A percentile compares a stretch with the other conserved stretches of the same genome.
Conservation (phyloP, 345 rosid species). For the Hibiscus trionum region DNA sequence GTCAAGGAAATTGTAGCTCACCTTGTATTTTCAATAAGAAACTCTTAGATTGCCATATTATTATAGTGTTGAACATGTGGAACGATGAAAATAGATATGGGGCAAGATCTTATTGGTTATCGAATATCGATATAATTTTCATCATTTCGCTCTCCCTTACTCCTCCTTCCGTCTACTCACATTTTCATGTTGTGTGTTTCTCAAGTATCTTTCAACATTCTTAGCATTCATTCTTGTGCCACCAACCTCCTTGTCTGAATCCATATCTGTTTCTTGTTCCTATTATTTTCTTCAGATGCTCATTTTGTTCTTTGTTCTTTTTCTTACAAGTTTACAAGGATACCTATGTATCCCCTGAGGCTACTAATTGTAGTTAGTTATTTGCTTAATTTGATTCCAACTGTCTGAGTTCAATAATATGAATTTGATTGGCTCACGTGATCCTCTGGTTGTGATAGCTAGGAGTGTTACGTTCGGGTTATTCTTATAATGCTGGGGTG, state of each 20-base stretch:
- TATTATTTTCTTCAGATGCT: background rate
- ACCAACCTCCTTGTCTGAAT: background rate
- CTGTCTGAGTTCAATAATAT: too few relatives aligned
- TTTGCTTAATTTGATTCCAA: too few relatives aligned
- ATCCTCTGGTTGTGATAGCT: background rate
- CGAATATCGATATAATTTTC: background rate
- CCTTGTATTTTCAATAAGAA: background rate
- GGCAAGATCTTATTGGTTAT: background rate
- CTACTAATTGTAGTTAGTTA: too few relatives aligned
- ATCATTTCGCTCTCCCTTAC: background rate
- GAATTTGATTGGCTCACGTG: background rate
- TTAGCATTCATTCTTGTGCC: background rate
- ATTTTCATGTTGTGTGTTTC: background rate
- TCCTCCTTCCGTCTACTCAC: background rate
- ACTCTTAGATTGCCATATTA: background rate
- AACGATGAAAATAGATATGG: background rate
- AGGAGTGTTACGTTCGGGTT: background rate
- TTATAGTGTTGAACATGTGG: background rate
- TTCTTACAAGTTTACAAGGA: background rate
- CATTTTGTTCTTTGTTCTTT: too few relatives aligned
- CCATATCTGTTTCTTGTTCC: background rate
- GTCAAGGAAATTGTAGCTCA: background rate
- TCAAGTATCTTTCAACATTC: background rate
- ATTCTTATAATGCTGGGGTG: background rate
- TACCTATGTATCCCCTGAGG: too few relatives aligned